A percentile compares a stretch with the other conserved stretches of the same genome.
Evolutionary conservation across 169 alveolate genomes (phyloP).

Genomic region (Plasmodium vivax): DNA sequence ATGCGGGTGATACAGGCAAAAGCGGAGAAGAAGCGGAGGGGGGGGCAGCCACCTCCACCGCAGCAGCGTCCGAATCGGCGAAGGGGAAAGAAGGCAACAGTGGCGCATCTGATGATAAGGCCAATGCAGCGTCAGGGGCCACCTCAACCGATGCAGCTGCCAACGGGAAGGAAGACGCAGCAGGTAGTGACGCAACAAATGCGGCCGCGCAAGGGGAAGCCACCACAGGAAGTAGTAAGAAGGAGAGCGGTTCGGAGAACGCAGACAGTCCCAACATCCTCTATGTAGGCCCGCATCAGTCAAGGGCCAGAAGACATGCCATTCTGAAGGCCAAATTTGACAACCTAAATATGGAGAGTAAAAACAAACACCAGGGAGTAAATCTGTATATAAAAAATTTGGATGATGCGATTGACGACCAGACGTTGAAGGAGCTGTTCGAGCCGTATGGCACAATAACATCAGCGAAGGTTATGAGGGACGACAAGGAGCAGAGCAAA

Average conservation of each 20-base stretch:
- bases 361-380: slow-evolving; percentile 88
- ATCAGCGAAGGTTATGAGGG: slow-evolving; percentile 94
- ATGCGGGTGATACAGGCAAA: background rate
- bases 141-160: background rate
- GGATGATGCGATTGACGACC: slow-evolving; percentile 92
- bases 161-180: background rate
- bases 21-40: background rate
- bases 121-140: background rate
- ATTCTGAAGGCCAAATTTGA: slow-evolving; percentile 89
- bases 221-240: slow-evolving; percentile 11
- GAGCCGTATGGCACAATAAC: slow-evolving; percentile 93
- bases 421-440: slow-evolving; percentile 88
- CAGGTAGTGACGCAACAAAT: background rate
- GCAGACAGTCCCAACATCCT: slow-evolving; percentile 71
- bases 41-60: background rate
- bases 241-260: background rate
- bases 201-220: background rate
- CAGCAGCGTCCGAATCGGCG: slow-evolving; percentile 1
- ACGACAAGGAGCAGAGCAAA: slow-evolving; percentile 93
- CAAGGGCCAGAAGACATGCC: slow-evolving; percentile 91
- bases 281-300: slow-evolving; percentile 92
- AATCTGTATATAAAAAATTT: slow-evolving; percentile 94
- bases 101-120: background rate
- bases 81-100: background rate
- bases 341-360: slow-evolving; percentile 78